Base-by-base conservation (phyloP, 371 early-diverging fungal genomes). In the Batrachochytrium dendrobatidis region DNA sequence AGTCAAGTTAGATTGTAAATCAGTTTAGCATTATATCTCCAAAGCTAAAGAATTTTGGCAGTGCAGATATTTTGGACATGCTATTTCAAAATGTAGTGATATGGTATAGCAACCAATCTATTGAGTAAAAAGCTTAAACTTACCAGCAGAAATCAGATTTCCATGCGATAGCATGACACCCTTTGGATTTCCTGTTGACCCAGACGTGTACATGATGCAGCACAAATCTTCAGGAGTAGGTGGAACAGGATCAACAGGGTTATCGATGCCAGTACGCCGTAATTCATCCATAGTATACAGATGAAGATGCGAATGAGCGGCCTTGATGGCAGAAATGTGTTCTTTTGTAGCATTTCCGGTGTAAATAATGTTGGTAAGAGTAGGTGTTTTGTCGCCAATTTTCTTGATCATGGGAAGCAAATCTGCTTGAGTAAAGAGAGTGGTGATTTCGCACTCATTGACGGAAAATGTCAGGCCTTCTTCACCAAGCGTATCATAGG, bases 191-290 rank as follows among this genome's bases (percentile, higher is more conserved):
- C 58, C 56, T 15, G 89, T 87, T 2, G 91, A 89, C 34, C 96
- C 98, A 49, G 92, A 92, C 25, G 99, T 95, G 72, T 97, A 99
- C 83, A 94, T 91, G 70, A 69, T 74, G 72, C 94, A 85, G 64
- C 92, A 90, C 48, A 87, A 63, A 63, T 90, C 90, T 51, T 90
- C 86, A 30, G 82, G 74, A 25, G 75, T 80, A 17, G 94, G 88
- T 17, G 80, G 76, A 18, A 69, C 69, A 10, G 85, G 77, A 33
- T 81, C 83, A n/a, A 64, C 69, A 3, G 83, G 86, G 64, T 81
- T 57, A 31, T 82, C 75, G 32, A 70, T 74, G 34, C 92, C 94
- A 34, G 88, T 68, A 18, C 69, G 60, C 45, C 65, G 65, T 35
- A 90, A 56, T 29, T 87, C 84, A 52, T 85, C 84, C 44, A 83